These are phyloP conservation scores for Trichophyton mentagrophytes DNA, from an alignment of 2,329 filamentous ascomycete species.

Conservation along the genomic window DNA sequence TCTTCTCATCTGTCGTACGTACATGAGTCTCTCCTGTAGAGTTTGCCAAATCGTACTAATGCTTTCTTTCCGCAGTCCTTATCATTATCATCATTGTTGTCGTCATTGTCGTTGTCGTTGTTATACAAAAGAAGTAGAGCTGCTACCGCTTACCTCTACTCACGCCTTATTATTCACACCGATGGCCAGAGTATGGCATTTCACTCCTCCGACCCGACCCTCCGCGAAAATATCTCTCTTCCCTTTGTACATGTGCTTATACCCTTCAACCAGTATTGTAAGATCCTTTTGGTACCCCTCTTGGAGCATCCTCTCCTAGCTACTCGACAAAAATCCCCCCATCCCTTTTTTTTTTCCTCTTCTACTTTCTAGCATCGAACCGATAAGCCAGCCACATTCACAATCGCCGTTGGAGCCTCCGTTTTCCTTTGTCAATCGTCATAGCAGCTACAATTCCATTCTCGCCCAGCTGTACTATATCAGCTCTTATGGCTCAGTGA, in stretches of 20 bases:
- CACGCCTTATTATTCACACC: not conserved
- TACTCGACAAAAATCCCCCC: not conserved
- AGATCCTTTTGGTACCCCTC: not conserved
- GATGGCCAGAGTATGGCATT: not conserved
- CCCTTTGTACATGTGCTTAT: constrained; percentile 1
- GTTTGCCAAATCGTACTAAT: not conserved
- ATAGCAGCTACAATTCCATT: constrained; percentile 10
- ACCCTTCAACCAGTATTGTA: not conserved
- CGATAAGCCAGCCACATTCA: not conserved
- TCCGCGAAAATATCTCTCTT: not conserved
- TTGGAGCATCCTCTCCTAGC: not conserved
- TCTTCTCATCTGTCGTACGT: constrained; percentile 57
- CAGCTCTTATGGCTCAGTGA: not conserved
- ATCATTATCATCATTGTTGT: constrained; percentile 42
- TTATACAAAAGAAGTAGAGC: constrained; percentile 25
- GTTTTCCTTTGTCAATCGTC: constrained; percentile 12
- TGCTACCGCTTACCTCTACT: not conserved
- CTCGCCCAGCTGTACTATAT: not conserved
- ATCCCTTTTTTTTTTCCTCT: not conserved
- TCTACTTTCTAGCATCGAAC: not conserved
- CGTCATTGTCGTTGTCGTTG: constrained; percentile 37
- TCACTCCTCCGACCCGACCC: not conserved
- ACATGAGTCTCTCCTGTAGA: not conserved
- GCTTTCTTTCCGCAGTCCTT: constrained; percentile 30
- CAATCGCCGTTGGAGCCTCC: constrained; percentile 9